phyloP scores from a whole-genome alignment of 257 asterid species.

The Haberlea rhodopensis region DNA sequence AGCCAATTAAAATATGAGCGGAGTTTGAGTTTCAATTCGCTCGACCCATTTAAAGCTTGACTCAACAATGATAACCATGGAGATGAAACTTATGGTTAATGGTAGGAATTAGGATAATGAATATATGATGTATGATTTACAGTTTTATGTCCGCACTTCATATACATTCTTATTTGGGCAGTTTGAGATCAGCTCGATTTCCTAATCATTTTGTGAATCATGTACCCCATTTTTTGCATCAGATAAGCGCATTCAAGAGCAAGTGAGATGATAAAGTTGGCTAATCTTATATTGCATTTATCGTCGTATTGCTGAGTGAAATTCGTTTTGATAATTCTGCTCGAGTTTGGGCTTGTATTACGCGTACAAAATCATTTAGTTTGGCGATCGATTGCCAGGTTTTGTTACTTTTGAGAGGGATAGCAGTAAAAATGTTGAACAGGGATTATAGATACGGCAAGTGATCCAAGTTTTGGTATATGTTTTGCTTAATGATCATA shows the following conservation, averaged over 20 bases:
- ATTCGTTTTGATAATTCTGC: neutral
- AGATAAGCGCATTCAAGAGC: neutral
- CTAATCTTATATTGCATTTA: neutral
- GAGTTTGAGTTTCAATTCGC: neutral
- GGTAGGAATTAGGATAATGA: too few relatives aligned
- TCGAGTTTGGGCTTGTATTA: neutral
- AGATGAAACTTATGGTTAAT: too few relatives aligned
- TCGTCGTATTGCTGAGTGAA: neutral
- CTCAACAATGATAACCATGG: too few relatives aligned
- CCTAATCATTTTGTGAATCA: neutral
- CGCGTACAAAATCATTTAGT: neutral
- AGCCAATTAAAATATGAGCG: neutral
- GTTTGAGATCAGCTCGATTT: neutral
- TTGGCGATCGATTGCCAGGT: neutral
- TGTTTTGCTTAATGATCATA: neutral
- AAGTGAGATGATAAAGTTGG: neutral
- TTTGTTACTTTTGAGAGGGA: neutral
- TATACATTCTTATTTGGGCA: neutral
- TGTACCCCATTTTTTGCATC: neutral
- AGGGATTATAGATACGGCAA: neutral
- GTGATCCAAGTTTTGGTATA: neutral
- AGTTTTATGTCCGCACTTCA: neutral
- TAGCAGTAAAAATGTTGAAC: neutral
- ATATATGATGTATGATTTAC: neutral
- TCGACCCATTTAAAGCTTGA: neutral